phyloP scores from a whole-genome alignment of 2,329 filamentous ascomycete species.

The Periconia sp. region DNA sequence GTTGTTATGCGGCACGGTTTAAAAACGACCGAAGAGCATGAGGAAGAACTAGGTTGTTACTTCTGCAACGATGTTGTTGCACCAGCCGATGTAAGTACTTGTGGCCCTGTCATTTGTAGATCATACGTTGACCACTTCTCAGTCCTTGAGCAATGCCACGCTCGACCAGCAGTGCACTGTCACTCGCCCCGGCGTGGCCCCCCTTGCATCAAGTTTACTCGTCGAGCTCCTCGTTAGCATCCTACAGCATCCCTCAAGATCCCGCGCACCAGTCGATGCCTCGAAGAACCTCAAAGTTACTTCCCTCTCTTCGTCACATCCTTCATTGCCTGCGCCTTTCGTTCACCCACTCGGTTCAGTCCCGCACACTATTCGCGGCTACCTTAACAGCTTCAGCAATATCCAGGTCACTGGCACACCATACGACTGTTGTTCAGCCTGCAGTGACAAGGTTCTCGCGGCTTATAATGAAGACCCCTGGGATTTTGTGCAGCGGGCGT shows the following conservation, averaged over 20 bases:
- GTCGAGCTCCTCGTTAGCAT: conserved; percentile 90
- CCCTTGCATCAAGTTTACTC: conserved; percentile 87
- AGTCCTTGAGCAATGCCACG: conserved; percentile 94
- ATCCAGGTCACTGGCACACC: conserved; percentile 74
- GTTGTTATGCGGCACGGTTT: conserved; percentile 96
- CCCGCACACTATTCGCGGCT: conserved; percentile 82
- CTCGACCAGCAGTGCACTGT: conserved; percentile 98
- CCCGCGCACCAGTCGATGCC: conserved; percentile 41
- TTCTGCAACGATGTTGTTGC: conserved; percentile 99
- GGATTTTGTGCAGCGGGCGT: conserved; percentile 76
- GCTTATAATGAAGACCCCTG: conserved; percentile 73
- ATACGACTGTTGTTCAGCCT: conserved; percentile 83
- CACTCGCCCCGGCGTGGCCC: conserved; percentile 88
- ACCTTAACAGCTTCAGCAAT: conserved; percentile 75
- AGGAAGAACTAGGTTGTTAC: conserved; percentile 85
- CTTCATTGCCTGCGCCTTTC: conserved; percentile 41
- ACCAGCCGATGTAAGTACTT: conserved; percentile 78
- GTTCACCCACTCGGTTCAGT: conserved; percentile 72
- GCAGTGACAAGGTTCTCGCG: conserved; percentile 71
- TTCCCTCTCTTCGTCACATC: conserved; percentile 26
- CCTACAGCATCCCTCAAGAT: conserved; percentile 68
- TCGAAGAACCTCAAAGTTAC: conserved; percentile 12
- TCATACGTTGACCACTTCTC: conserved; percentile 4
- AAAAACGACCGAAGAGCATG: conserved; percentile 50
- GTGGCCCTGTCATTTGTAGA: not conserved